Evolutionary conservation across 2,329 filamentous ascomycete genomes (phyloP).

Genomic region (Botrytis pseudocinerea): DNA sequence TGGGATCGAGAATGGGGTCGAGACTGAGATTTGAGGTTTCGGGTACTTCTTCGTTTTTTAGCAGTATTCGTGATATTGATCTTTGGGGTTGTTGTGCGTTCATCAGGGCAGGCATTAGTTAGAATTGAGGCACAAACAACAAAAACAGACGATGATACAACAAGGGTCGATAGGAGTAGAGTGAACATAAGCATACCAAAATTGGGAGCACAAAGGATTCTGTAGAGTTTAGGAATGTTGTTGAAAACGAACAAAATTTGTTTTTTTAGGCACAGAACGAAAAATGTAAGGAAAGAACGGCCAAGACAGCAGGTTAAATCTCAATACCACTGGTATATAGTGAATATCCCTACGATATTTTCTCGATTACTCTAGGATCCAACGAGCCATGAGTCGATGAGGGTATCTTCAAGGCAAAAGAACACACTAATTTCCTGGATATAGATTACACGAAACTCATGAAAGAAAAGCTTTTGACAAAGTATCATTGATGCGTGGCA

Average conservation of each 20-base stretch:
- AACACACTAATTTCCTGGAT: background rate
- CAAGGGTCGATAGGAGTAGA: conserved; percentile 6
- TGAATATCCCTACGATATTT: background rate
- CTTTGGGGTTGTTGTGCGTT: background rate
- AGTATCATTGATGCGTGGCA: background rate
- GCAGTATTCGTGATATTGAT: background rate
- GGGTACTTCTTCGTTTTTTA: background rate
- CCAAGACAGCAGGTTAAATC: background rate
- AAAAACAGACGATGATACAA: background rate
- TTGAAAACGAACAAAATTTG: background rate
- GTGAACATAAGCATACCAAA: background rate
- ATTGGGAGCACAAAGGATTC: background rate
- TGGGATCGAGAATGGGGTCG: no score
- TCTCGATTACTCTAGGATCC: no score
- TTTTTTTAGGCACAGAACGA: background rate
- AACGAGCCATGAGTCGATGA: background rate
- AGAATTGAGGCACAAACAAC: conserved; percentile 12
- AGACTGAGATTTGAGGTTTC: background rate
- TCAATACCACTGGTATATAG: conserved; percentile 5
- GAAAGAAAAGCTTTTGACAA: background rate
- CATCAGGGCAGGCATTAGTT: conserved; percentile 10
- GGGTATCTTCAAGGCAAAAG: background rate
- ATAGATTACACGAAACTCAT: background rate
- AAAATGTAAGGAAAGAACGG: background rate
- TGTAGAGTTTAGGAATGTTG: background rate